These are phyloP conservation scores for Austropuccinia psidii DNA, from an alignment of 1,284 basidiomycete species.

Conservation along the genomic window DNA sequence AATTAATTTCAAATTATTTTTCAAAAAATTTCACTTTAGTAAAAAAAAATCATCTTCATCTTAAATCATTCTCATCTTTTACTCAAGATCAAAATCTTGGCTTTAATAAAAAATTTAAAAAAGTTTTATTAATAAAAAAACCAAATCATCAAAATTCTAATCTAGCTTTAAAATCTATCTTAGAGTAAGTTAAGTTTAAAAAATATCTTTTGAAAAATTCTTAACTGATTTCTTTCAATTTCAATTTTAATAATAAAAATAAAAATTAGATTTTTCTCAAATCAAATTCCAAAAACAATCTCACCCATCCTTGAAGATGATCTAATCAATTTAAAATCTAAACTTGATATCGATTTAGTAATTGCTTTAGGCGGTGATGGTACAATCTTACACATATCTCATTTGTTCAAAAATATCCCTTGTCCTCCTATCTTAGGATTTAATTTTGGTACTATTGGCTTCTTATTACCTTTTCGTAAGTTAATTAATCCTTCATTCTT, in stretches of 20 bases:
- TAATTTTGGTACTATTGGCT: constrained; percentile 91
- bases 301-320: constrained; percentile 65
- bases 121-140: constrained; percentile 53
- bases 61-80: too few relatives aligned
- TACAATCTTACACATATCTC: constrained; percentile 88
- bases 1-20: too few relatives aligned
- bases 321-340: constrained; percentile 41
- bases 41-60: too few relatives aligned
- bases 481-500: constrained; percentile 39
- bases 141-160: constrained; percentile 49
- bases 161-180: constrained; percentile 49
- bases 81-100: too few relatives aligned
- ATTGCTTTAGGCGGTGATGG: constrained; percentile 91
- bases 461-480: constrained; percentile 86
- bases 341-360: constrained; percentile 62
- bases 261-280: constrained; percentile 42
- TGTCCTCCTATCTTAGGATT: constrained; percentile 93
- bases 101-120: too few relatives aligned
- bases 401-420: constrained; percentile 74
- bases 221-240: background rate
- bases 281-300: constrained; percentile 54
- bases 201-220: constrained; percentile 47
- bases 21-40: too few relatives aligned
- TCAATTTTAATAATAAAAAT: background rate
- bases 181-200: constrained; percentile 50